Percentiles rank a stretch among this genome's conserved stretches.
Evolutionary conservation across 192 early-diverging fungal genomes (phyloP).

Genomic region (Diversispora epigaea): DNA sequence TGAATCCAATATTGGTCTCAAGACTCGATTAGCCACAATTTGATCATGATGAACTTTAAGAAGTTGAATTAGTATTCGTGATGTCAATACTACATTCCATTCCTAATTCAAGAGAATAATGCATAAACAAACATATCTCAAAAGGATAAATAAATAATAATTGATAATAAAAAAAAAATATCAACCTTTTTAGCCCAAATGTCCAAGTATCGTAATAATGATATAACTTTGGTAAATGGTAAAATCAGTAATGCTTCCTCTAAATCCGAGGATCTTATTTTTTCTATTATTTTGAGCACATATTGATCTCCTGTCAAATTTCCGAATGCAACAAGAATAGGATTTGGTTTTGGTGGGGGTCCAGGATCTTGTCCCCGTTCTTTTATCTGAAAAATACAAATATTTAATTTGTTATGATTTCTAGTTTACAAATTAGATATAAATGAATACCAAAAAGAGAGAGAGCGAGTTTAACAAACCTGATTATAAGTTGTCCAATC

Average conservation of each 20-base stretch:
- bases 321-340: slow-evolving; percentile 65
- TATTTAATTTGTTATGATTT: neutral
- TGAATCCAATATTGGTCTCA: slow-evolving; percentile 72
- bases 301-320: slow-evolving; percentile 72
- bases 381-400: slow-evolving; percentile 39
- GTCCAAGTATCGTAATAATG: slow-evolving; percentile 74
- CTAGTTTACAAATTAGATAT: neutral
- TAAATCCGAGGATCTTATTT: slow-evolving; percentile 79
- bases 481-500: slow-evolving; percentile 66
- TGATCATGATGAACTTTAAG: slow-evolving; percentile 88
- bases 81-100: slow-evolving; percentile 76
- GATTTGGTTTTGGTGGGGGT: slow-evolving; percentile 54
- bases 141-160: neutral
- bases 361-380: slow-evolving; percentile 39
- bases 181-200: slow-evolving; percentile 78
- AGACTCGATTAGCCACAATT: slow-evolving; percentile 76
- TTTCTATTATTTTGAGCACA: slow-evolving; percentile 75
- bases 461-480: slow-evolving; percentile 28
- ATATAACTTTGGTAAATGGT: slow-evolving; percentile 78
- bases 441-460: neutral
- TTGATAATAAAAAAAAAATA: neutral
- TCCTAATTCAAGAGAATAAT: slow-evolving; percentile 41
- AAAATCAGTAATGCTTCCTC: slow-evolving; percentile 89
- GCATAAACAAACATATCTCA: neutral
- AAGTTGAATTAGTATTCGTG: slow-evolving; percentile 82